Conservation (phyloP, 2,329 filamentous ascomycete genomes). For the Rutstroemia sp. region DNA sequence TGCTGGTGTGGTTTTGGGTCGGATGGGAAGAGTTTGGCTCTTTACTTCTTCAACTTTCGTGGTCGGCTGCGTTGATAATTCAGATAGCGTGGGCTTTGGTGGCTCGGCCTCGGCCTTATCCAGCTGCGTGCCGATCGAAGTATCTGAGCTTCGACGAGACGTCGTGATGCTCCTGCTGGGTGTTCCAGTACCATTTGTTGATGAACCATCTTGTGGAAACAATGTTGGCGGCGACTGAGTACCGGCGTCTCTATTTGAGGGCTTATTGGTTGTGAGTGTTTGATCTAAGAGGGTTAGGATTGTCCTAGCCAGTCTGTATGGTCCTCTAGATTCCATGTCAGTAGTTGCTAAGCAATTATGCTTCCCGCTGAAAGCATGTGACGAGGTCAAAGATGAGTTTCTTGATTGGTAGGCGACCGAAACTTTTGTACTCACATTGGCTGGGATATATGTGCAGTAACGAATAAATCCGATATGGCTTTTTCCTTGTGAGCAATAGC, state of each 20-base stretch:
- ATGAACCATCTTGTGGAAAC: constrained; percentile 15
- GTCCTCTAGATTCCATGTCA: neutral
- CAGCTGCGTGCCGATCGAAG: neutral
- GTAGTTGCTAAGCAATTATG: neutral
- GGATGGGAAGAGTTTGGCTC: neutral
- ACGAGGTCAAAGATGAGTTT: neutral
- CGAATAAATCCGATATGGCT: neutral
- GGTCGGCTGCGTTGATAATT: too few species aligned
- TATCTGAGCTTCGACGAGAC: neutral
- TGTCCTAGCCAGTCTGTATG: constrained; percentile 18
- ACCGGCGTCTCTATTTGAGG: constrained; percentile 4
- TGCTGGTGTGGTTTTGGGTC: neutral
- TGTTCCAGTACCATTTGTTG: constrained; percentile 14
- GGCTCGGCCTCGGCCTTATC: neutral
- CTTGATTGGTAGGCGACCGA: neutral
- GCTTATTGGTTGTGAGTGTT: neutral
- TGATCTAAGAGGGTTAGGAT: constrained; percentile 19
- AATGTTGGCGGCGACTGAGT: constrained; percentile 23
- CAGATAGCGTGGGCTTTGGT: too few species aligned
- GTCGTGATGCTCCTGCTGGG: constrained; percentile 18
- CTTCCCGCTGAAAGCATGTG: neutral
- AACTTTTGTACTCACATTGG: constrained; percentile 12
- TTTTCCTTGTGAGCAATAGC: neutral
- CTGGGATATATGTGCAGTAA: constrained; percentile 14
- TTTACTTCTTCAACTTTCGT: too few species aligned